Percentiles rank a stretch among this genome's conserved stretches.
phyloP scores from a whole-genome alignment of 2,329 filamentous ascomycete species.

The Aspergillus alliaceus region DNA sequence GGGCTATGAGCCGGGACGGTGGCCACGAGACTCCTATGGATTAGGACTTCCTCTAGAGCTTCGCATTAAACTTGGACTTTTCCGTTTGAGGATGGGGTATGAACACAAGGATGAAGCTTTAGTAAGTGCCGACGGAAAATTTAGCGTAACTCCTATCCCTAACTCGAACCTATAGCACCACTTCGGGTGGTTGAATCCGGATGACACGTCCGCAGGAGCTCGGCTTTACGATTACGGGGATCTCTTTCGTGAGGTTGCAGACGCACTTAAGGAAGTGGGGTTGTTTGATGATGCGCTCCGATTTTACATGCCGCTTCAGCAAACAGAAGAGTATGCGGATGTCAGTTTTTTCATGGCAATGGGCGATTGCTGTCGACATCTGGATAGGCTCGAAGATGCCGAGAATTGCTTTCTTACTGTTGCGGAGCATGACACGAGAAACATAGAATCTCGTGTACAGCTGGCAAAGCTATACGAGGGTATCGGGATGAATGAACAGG shows the following conservation, averaged over 20 bases:
- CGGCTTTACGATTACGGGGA: constrained; percentile 69
- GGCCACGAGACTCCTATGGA: constrained; percentile 65
- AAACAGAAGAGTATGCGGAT: constrained; percentile 49
- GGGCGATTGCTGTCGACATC: constrained; percentile 64
- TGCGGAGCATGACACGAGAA: constrained; percentile 68
- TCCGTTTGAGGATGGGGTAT: constrained; percentile 70
- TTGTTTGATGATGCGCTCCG: constrained; percentile 56
- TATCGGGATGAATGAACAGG: constrained; percentile 70
- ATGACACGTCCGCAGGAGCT: constrained; percentile 51
- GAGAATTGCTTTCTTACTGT: constrained; percentile 76
- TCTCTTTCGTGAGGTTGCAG: constrained; percentile 72
- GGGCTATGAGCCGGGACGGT: constrained; percentile 59
- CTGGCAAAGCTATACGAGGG: constrained; percentile 83
- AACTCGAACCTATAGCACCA: constrained; percentile 53
- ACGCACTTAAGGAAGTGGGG: constrained; percentile 55
- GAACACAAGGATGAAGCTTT: constrained; percentile 68
- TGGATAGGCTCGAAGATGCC: constrained; percentile 66
- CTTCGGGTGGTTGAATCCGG: constrained; percentile 68
- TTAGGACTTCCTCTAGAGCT: constrained; percentile 75
- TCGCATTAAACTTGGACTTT: constrained; percentile 78
- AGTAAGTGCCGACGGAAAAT: constrained; percentile 48
- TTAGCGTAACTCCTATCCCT: neutral
- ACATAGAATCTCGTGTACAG: constrained; percentile 74
- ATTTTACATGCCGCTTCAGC: constrained; percentile 57
- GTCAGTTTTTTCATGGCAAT: constrained; percentile 52